Base-by-base conservation (phyloP, 1,284 basidiomycete genomes). In the Moesziomyces aphidis region DNA sequence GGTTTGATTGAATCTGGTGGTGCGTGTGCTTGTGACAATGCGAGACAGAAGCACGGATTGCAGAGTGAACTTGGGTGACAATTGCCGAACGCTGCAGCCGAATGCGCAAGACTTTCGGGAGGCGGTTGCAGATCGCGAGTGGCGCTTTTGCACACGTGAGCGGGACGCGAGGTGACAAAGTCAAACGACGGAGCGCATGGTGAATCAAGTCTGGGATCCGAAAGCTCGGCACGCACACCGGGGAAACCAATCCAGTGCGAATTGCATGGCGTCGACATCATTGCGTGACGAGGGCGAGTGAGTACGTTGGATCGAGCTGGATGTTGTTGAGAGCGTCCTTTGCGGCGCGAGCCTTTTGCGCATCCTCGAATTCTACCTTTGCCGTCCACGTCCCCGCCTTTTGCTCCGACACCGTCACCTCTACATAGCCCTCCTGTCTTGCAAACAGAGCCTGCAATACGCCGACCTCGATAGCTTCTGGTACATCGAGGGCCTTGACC, bases 311-410 rank as follows among this genome's bases (percentile, higher is more conserved):
- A 86, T 93, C 92, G 67, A 94, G 86, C 42, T 90, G 88, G 84
- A 93, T 93, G 56, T 90, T 90, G 83, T 93, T 88, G 69, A 94
- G 83, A 8, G 91, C 92, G 59, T 91, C 89, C 86, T 90, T 92
- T 60, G 93, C 93, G 11, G 88, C 88, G 13, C 89, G 86, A n/a
- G 92, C 91, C 26, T 91, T 87, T 55, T 91, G 89, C 6, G 90
- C 85, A 7, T 89, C 89, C 78, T 93, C 91, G 86, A 91, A 94
- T 31, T 88, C 82, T 24, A 91, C 91, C 2, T 47, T 21, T 8
- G 68, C 58, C 5, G 46, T 66, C 80, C 68, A 79, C 61, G 52
- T 92, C 90, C 50, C 92, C 90, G 66, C 92, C 91, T 79, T 15
- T 0, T 70, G 19, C n/a, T 51, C 17, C 0, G 15, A 6, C 4